Percentiles rank a stretch among this genome's conserved stretches.
phyloP scores from a whole-genome alignment of 73 alveolate genomes.

The Paramecium octaurelia region DNA sequence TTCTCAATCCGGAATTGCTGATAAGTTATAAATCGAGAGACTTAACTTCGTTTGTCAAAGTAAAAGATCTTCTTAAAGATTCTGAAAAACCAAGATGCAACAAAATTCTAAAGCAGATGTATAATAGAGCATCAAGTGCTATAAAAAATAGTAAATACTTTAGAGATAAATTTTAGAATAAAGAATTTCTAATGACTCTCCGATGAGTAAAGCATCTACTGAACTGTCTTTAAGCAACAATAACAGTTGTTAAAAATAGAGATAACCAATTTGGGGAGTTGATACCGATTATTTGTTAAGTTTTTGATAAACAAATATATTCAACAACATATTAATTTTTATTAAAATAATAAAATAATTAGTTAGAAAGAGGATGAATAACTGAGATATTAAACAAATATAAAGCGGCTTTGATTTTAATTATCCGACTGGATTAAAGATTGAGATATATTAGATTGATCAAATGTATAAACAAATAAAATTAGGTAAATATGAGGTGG shows the following conservation, averaged over 20 bases:
- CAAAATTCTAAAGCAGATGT: neutral
- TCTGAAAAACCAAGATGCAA: neutral
- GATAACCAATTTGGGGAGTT: constrained; percentile 44
- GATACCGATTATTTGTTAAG: constrained; percentile 1
- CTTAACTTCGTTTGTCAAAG: constrained; percentile 1
- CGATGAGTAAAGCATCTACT: constrained; percentile 27
- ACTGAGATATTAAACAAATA: neutral
- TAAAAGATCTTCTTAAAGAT: neutral
- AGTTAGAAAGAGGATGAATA: neutral
- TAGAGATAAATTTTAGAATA: neutral
- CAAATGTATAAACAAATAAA: neutral
- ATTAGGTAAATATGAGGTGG: neutral
- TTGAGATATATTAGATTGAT: neutral
- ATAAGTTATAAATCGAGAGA: neutral
- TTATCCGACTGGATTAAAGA: neutral
- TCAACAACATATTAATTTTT: neutral
- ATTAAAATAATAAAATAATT: neutral
- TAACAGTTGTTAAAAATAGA: constrained; percentile 37
- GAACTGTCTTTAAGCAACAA: neutral
- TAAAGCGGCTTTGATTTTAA: neutral
- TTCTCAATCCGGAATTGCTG: neutral
- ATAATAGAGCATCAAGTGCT: neutral
- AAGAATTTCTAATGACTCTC: neutral
- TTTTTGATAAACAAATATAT: neutral
- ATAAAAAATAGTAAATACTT: neutral